Evolutionary conservation across 257 asterid species (phyloP), one percentile per base, ranked within the genome.

Genomic region (Solanum commersonii): DNA sequence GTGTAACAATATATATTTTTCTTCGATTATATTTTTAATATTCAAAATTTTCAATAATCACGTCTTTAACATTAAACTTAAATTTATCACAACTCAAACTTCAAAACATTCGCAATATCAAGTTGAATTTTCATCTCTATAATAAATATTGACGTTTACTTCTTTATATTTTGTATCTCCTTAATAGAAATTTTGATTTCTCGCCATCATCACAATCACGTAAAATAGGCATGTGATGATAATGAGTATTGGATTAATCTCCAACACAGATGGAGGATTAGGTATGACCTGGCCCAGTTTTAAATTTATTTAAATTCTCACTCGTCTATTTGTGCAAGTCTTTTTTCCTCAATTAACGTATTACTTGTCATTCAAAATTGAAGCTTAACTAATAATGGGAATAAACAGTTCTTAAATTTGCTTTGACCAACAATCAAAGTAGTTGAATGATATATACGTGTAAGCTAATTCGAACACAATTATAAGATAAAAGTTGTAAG

Each of bases 241-340:
- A 56, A 56, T 56, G 63, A 56, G n/a, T 2, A 56, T 0, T 11
- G 18, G 59, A 77, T 56, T 38, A 85, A 72, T 72, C 65, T 88
- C 91, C 92, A 89, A 89, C 59, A 79, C n/a, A 77, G 35, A 40
- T 40, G 87, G 76, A 27, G 84, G 88, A 63, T 87, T 84, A 88
- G 89, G 90, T 87, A 72, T 84, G 52, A 6, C 12, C 11, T 72
- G 86, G 84, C 60, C 91, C 87, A 34, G 18, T 11, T 86, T 81
- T 65, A 14, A 10, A 27, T 31, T 42, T 59, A 4, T 56, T 22
- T 23, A 56, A 46, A 10, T n/a, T 14, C 70, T 84, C 59, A 88
- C 72, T 33, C 49, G 84, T 63, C 79, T 8, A 40, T n/a, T 44
- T 27, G 23, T 9, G 15, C 78, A 25, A 79, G 85, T 63, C 33